A percentile compares a stretch with the other conserved stretches of the same genome.
phyloP scores from a whole-genome alignment of 2,329 filamentous ascomycete genomes.

The Epichloe scottii region DNA sequence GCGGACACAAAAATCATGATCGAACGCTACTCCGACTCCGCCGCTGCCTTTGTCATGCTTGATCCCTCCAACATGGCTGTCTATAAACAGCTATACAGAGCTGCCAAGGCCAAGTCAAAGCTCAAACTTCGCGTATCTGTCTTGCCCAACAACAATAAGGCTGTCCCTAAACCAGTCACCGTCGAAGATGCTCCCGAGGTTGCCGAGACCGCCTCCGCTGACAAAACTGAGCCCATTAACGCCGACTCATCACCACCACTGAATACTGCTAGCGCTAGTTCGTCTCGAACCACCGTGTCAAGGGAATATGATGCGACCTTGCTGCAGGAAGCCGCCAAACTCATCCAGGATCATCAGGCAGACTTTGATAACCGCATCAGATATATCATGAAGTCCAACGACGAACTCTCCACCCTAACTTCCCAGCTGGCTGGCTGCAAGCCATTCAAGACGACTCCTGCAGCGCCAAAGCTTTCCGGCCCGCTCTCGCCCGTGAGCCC shows the following conservation, averaged over 20 bases:
- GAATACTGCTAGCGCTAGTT: not conserved
- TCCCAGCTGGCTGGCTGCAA: conserved; percentile 2
- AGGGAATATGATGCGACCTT: conserved; percentile 15
- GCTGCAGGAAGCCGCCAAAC: conserved; percentile 16
- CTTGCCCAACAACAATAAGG: conserved; percentile 20
- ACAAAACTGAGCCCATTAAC: not conserved
- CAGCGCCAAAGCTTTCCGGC: not conserved
- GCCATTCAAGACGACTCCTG: not conserved
- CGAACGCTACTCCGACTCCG: conserved; percentile 93
- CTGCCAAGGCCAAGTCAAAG: conserved; percentile 96
- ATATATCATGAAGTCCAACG: conserved; percentile 14
- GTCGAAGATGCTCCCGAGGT: conserved; percentile 37
- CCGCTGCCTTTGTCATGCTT: conserved; percentile 65
- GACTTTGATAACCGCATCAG: conserved; percentile 17
- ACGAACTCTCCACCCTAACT: conserved; percentile 6
- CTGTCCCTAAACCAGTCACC: conserved; percentile 29
- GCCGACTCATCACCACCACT: conserved; percentile 10
- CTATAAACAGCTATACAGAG: conserved; percentile 94
- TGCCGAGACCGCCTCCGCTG: conserved; percentile 16
- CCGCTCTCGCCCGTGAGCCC: not conserved
- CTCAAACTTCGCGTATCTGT: conserved; percentile 69
- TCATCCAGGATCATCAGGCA: conserved; percentile 12
- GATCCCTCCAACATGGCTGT: conserved; percentile 66
- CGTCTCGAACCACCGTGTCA: conserved; percentile 11
- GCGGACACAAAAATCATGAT: conserved; percentile 40